Evolutionary conservation across 1,139 yeast genomes (phyloP).

Genomic region (Yamadazyma dendronema): DNA sequence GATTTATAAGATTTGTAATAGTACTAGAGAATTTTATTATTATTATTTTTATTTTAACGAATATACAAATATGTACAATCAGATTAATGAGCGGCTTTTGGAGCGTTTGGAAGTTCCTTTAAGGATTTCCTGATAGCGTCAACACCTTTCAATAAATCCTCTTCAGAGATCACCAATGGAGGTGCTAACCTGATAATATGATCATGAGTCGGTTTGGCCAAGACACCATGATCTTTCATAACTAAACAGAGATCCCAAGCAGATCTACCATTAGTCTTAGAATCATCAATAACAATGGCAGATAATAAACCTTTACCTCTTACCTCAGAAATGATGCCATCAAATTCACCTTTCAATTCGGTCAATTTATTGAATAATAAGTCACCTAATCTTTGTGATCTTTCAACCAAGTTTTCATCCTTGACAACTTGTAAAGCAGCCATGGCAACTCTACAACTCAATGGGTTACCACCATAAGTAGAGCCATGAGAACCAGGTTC

Average conservation of each 20-base stretch:
- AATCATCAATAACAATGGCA: slow-evolving; percentile 87
- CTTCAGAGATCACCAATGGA: slow-evolving; percentile 87
- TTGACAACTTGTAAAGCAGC: slow-evolving; percentile 90
- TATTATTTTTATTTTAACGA: background rate
- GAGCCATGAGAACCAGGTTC: slow-evolving; percentile 98
- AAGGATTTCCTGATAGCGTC: slow-evolving; percentile 66
- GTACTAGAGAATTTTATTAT: background rate
- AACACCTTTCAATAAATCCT: slow-evolving; percentile 80
- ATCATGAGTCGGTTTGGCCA: slow-evolving; percentile 97
- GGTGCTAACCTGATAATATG: slow-evolving; percentile 95
- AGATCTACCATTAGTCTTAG: slow-evolving; percentile 81
- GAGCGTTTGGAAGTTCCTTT: slow-evolving; percentile 55
- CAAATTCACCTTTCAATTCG: slow-evolving; percentile 57
- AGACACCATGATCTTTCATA: slow-evolving; percentile 84
- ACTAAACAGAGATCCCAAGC: slow-evolving; percentile 96
- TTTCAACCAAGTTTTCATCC: slow-evolving; percentile 82
- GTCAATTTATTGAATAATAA: slow-evolving; percentile 65
- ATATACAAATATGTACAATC: slow-evolving; percentile 1
- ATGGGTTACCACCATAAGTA: slow-evolving; percentile 97
- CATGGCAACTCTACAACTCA: slow-evolving; percentile 90
- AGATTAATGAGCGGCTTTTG: slow-evolving; percentile 38
- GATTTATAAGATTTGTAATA: background rate
- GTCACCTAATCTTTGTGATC: slow-evolving; percentile 71
- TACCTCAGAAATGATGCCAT: slow-evolving; percentile 81
- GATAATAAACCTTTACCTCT: slow-evolving; percentile 89